phyloP scores from a whole-genome alignment of 1,284 basidiomycete species.

The Pascua guehoae region DNA sequence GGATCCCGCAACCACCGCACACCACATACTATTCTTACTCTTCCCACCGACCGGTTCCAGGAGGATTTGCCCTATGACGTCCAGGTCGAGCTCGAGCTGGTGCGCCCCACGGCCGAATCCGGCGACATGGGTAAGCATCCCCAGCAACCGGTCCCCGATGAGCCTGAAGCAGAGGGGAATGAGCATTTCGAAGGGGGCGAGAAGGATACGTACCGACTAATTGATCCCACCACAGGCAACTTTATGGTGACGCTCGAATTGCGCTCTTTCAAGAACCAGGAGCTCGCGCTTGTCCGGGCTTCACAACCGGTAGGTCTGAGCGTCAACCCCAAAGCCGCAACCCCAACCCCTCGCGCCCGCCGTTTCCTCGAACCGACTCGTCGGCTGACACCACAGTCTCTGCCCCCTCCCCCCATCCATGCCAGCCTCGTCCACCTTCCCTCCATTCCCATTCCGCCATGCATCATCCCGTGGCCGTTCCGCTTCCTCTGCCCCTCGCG shows the following conservation, averaged over 20 bases:
- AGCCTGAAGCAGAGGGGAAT: neutral
- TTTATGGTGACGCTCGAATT: constrained; percentile 49
- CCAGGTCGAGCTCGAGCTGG: constrained; percentile 48
- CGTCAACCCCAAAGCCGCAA: neutral
- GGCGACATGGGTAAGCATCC: constrained; percentile 36
- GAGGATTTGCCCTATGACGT: constrained; percentile 49
- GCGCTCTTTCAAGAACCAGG: constrained; percentile 27
- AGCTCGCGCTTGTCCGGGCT: constrained; percentile 27
- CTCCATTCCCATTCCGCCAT: constrained; percentile 34
- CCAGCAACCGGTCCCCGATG: no score
- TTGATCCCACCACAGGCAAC: constrained; percentile 37
- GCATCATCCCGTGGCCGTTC: constrained; percentile 44
- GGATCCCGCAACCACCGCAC: constrained; percentile 29
- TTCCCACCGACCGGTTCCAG: constrained; percentile 36
- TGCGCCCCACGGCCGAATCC: constrained; percentile 30
- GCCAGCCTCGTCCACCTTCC: constrained; percentile 24
- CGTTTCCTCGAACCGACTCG: neutral
- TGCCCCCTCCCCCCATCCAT: constrained; percentile 38
- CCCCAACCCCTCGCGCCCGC: no score
- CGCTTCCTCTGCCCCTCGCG: constrained; percentile 40
- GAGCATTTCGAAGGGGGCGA: neutral
- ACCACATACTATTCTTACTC: constrained; percentile 40
- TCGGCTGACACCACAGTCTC: constrained; percentile 25
- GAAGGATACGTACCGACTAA: no score
- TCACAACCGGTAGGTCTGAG: constrained; percentile 41